Evolutionary conservation across 805 yeast genomes (phyloP).

Genomic region (Metschnikowia cerradonensis): DNA sequence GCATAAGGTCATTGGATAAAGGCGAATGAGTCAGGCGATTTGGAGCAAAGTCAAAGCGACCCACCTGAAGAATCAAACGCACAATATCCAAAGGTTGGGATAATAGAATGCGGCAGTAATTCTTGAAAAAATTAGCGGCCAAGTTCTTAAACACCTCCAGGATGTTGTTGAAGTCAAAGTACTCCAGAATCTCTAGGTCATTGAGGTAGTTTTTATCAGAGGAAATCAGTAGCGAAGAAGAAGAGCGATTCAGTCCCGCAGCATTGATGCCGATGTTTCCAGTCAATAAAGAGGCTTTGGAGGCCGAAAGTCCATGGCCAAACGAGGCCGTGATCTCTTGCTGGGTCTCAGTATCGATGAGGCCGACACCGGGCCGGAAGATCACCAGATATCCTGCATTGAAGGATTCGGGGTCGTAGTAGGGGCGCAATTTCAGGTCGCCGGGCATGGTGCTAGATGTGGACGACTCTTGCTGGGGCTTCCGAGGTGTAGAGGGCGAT

Average conservation of each 20-base stretch:
- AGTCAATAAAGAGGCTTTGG: slow-evolving; percentile 7
- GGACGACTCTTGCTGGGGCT: neutral
- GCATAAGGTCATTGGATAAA: neutral
- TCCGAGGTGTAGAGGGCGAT: neutral
- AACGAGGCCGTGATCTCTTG: slow-evolving; percentile 31
- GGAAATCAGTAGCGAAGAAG: slow-evolving; percentile 3
- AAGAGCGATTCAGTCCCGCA: neutral
- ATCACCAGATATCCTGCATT: slow-evolving; percentile 60
- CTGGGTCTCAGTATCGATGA: slow-evolving; percentile 44
- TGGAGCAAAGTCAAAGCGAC: slow-evolving; percentile 44
- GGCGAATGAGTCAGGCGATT: neutral
- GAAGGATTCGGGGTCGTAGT: slow-evolving; percentile 65
- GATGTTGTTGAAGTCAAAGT: slow-evolving; percentile 56
- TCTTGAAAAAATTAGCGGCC: slow-evolving; percentile 56
- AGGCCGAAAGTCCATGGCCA: slow-evolving; percentile 10
- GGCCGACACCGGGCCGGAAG: slow-evolving; percentile 59
- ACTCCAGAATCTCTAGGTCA: slow-evolving; percentile 64
- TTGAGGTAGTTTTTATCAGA: slow-evolving; percentile 42
- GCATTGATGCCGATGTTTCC: slow-evolving; percentile 12
- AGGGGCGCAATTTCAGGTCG: slow-evolving; percentile 50
- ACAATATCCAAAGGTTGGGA: slow-evolving; percentile 89
- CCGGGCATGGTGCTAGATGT: slow-evolving; percentile 13
- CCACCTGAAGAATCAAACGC: slow-evolving; percentile 75
- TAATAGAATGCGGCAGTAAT: slow-evolving; percentile 63
- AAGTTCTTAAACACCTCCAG: slow-evolving; percentile 55